These are phyloP conservation scores for Aquilaria agallochum DNA, from an alignment of 441 rosid species.

Conservation along the genomic window DNA sequence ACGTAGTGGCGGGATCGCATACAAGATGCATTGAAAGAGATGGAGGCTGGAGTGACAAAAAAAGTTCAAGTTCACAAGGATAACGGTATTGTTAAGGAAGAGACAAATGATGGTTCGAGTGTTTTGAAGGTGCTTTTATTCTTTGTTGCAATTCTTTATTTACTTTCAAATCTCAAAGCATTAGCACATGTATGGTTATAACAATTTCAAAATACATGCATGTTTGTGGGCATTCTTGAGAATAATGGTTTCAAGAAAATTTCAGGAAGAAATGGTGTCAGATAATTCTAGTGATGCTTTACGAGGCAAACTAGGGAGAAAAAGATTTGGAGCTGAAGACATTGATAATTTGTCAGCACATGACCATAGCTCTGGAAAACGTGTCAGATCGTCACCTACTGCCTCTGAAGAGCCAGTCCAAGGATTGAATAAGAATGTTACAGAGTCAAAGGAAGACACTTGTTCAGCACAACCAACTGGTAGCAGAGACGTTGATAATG, in stretches of 20 bases:
- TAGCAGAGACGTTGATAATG: conserved; percentile 52
- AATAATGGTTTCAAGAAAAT: conserved; percentile 25
- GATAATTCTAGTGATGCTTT: conserved; percentile 35
- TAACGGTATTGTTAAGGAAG: conserved; percentile 46
- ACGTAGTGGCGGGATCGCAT: conserved; percentile 95
- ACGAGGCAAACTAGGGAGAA: conserved; percentile 45
- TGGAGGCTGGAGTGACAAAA: conserved; percentile 64
- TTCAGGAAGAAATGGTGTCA: conserved; percentile 48
- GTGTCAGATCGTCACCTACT: conserved; percentile 55
- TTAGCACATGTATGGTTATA: conserved; percentile 8
- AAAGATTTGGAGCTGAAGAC: conserved; percentile 68
- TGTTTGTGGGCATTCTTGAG: conserved; percentile 16
- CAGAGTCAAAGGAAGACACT: conserved; percentile 39
- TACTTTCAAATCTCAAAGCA: neutral
- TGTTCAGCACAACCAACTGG: conserved; percentile 38
- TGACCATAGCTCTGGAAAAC: conserved; percentile 60
- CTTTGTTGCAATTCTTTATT: conserved; percentile 17
- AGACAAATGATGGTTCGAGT: conserved; percentile 42
- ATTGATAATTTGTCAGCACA: conserved; percentile 43
- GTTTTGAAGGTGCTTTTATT: conserved; percentile 42
- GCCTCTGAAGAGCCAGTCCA: conserved; percentile 59
- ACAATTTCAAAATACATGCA: neutral
- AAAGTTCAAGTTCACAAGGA: conserved; percentile 39
- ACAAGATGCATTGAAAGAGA: conserved; percentile 65
- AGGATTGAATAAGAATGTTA: conserved; percentile 38